A percentile compares a stretch with the other conserved stretches of the same genome.
Evolutionary conservation across 352 stramenopile species (phyloP).

Genomic region (Globisporangium canariense): DNA sequence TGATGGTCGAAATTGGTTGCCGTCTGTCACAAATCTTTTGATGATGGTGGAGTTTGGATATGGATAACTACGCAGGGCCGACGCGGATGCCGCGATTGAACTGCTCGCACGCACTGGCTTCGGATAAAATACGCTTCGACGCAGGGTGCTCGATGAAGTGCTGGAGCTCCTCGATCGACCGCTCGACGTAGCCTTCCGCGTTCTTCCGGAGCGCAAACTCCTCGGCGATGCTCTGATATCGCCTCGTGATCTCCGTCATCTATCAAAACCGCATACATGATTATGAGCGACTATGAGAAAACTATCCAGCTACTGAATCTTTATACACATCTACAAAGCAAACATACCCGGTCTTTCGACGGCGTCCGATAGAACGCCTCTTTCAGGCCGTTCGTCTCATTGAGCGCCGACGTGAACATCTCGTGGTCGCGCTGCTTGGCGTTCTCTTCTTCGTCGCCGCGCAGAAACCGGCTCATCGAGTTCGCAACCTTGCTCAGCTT

Average conservation of each 20-base stretch:
- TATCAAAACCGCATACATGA: conserved; percentile 15
- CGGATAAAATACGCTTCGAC: conserved; percentile 61
- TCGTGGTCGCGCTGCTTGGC: conserved; percentile 30
- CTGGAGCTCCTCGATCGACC: conserved; percentile 69
- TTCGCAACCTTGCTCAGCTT: conserved; percentile 66
- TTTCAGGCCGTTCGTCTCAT: conserved; percentile 54
- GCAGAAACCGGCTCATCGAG: conserved; percentile 55
- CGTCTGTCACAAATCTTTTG: neutral
- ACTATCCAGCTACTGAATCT: neutral
- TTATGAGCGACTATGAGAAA: neutral
- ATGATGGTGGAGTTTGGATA: neutral
- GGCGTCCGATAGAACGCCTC: conserved; percentile 66
- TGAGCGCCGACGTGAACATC: conserved; percentile 38
- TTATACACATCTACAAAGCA: neutral
- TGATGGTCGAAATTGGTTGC: neutral
- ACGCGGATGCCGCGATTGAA: conserved; percentile 71
- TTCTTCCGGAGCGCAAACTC: conserved; percentile 59
- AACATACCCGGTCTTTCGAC: conserved; percentile 54
- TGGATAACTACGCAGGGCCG: conserved; percentile 29
- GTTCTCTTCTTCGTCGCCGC: conserved; percentile 49
- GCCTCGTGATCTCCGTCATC: conserved; percentile 74
- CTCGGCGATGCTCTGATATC: conserved; percentile 72
- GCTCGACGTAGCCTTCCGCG: conserved; percentile 65
- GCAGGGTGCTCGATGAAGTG: conserved; percentile 72
- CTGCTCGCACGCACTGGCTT: conserved; percentile 55